Conservation (phyloP, 768 basidiomycete species). For the Hypholoma sublateritium region DNA sequence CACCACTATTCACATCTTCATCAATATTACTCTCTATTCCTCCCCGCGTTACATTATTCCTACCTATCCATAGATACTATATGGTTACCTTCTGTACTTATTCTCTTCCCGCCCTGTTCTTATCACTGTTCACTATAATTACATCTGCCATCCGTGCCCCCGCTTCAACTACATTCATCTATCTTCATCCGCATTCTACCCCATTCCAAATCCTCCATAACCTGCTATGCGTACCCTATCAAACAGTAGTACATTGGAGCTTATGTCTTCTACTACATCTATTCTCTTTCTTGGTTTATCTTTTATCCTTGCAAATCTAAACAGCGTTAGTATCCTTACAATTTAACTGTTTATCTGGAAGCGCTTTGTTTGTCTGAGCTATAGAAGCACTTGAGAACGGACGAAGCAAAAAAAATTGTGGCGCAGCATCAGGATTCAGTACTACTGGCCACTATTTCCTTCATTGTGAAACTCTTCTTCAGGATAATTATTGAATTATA, state of each 20-base stretch:
- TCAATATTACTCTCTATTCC: not conserved
- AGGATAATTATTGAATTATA: too few relatives aligned
- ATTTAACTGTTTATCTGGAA: not conserved
- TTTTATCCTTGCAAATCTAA: not conserved
- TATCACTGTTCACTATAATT: conserved; percentile 9
- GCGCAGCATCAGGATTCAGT: too few relatives aligned
- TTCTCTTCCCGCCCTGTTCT: not conserved
- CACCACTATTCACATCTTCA: conserved; percentile 1
- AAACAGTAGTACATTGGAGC: not conserved
- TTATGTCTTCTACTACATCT: not conserved
- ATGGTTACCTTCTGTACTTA: conserved; percentile 4
- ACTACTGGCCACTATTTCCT: too few relatives aligned
- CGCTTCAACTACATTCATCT: not conserved
- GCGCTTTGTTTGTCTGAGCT: too few relatives aligned
- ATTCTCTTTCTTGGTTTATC: not conserved
- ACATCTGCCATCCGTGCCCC: not conserved
- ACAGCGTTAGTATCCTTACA: not conserved
- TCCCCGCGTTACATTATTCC: conserved; percentile 5
- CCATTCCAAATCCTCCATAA: not conserved
- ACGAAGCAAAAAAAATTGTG: too few relatives aligned
- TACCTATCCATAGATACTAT: conserved; percentile 7
- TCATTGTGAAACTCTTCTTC: too few relatives aligned
- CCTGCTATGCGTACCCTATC: conserved; percentile 1
- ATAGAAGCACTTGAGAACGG: too few relatives aligned
- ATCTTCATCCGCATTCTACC: conserved; percentile 2